phyloP scores from a whole-genome alignment of 106 monocot genomes.

The Phalaenopsis equestris region DNA sequence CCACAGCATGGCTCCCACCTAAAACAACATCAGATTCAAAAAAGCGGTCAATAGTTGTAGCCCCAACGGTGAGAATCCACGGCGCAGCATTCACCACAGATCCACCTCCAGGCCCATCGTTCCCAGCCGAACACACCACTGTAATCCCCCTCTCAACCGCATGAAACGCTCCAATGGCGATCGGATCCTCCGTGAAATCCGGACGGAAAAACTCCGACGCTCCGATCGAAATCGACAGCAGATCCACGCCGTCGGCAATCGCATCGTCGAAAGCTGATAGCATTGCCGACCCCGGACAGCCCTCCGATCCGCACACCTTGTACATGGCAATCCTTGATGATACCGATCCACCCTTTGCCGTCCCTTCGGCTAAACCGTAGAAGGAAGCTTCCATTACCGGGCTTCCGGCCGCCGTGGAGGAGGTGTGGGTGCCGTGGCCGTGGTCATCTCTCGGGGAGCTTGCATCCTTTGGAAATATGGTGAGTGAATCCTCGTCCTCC shows the following conservation, averaged over 20 bases:
- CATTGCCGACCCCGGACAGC: constrained; percentile 59
- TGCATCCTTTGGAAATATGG: not conserved
- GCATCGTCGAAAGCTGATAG: constrained; percentile 67
- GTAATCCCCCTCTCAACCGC: constrained; percentile 53
- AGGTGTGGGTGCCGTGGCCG: constrained; percentile 82
- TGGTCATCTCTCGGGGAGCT: constrained; percentile 44
- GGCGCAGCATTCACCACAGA: constrained; percentile 61
- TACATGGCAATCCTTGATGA: constrained; percentile 57
- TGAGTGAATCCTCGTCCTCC: not conserved
- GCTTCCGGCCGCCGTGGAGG: constrained; percentile 66
- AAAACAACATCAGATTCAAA: constrained; percentile 65
- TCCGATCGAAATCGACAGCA: constrained; percentile 68
- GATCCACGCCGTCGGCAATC: constrained; percentile 55
- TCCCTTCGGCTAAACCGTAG: constrained; percentile 64
- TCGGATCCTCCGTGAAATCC: constrained; percentile 46
- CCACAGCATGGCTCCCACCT: constrained; percentile 29
- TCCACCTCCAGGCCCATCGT: constrained; percentile 39
- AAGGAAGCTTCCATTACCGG: constrained; percentile 37
- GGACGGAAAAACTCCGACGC: constrained; percentile 21
- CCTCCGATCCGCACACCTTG: constrained; percentile 34
- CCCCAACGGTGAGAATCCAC: constrained; percentile 81
- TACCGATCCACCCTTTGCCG: constrained; percentile 61
- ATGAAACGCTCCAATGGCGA: constrained; percentile 80
- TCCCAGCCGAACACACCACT: constrained; percentile 83
- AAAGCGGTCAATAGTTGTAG: constrained; percentile 51